Evolutionary conservation across 495 filamentous ascomycete species (phyloP).

Genomic region (Wilcoxina mikolae): DNA sequence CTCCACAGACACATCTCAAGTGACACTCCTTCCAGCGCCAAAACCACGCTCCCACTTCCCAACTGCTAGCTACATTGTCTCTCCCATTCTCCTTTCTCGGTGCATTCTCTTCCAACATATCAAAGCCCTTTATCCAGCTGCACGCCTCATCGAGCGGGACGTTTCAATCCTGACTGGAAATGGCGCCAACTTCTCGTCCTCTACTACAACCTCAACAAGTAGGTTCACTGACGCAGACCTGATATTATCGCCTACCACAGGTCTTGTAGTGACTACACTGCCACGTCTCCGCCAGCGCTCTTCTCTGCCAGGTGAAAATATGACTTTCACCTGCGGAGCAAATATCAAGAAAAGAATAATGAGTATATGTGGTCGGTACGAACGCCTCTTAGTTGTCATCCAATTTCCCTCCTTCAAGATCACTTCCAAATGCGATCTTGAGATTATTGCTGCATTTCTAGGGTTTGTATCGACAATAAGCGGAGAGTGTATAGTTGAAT

Average conservation of each 20-base stretch:
- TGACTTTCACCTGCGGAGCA: constrained; percentile 25
- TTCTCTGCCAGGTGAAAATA: constrained; percentile 46
- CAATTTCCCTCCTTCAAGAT: constrained; percentile 20
- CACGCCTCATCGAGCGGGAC: constrained; percentile 46
- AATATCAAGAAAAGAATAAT: constrained; percentile 45
- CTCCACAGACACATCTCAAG: constrained; percentile 5
- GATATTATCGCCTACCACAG: constrained; percentile 53
- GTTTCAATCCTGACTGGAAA: constrained; percentile 30
- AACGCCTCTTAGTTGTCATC: constrained; percentile 56
- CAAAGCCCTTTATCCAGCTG: constrained; percentile 36
- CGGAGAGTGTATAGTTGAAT: constrained; percentile 30
- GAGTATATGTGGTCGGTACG: constrained; percentile 46
- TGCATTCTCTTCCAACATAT: constrained; percentile 36
- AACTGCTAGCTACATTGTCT: constrained; percentile 35
- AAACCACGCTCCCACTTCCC: constrained; percentile 12
- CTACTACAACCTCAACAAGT: constrained; percentile 29
- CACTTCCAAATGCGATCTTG: constrained; percentile 35
- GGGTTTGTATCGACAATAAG: constrained; percentile 36
- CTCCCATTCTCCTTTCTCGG: constrained; percentile 34
- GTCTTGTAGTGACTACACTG: constrained; percentile 55
- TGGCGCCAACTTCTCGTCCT: constrained; percentile 26
- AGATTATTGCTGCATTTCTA: constrained; percentile 41
- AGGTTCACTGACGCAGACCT: constrained; percentile 66
- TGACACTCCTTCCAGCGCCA: constrained; percentile 6
- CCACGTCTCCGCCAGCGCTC: constrained; percentile 57